A percentile compares a stretch with the other conserved stretches of the same genome.
Evolutionary conservation across 805 yeast species (phyloP).

Genomic region (Pichia sporocuriosa): DNA sequence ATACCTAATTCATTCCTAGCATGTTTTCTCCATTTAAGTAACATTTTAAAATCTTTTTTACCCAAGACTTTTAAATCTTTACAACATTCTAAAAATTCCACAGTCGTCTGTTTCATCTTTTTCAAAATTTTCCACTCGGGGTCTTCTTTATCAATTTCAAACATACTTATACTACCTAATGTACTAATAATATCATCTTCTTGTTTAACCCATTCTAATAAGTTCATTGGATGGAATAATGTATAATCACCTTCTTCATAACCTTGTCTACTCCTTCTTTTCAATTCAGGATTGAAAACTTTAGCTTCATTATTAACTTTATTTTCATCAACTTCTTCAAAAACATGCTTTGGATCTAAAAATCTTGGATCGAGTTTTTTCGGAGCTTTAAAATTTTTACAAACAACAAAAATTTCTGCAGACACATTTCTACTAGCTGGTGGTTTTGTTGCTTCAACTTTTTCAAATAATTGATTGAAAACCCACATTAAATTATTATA

Average conservation of each 20-base stretch:
- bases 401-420: constrained; percentile 97
- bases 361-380: constrained; percentile 89
- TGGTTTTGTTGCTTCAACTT: constrained; percentile 98
- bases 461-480: constrained; percentile 89
- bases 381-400: constrained; percentile 94
- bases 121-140: constrained; percentile 67
- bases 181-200: constrained; percentile 77
- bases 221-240: constrained; percentile 60
- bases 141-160: constrained; percentile 54
- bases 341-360: constrained; percentile 86
- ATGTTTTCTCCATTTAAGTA: constrained; percentile 82
- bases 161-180: constrained; percentile 65
- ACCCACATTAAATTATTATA: constrained; percentile 97
- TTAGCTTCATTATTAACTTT: constrained; percentile 82
- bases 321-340: constrained; percentile 79
- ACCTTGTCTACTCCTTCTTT: constrained; percentile 88
- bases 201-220: constrained; percentile 69
- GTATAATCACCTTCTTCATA: constrained; percentile 89
- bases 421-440: constrained; percentile 98
- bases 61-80: constrained; percentile 93
- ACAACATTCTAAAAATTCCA: constrained; percentile 74
- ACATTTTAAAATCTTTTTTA: constrained; percentile 80
- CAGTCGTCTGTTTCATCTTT: constrained; percentile 69
- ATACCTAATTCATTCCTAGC: constrained; percentile 75
- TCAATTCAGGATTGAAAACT: constrained; percentile 90